Evolutionary conservation across 768 basidiomycete genomes (phyloP).

Genomic region (Strobilomyces confusus): DNA sequence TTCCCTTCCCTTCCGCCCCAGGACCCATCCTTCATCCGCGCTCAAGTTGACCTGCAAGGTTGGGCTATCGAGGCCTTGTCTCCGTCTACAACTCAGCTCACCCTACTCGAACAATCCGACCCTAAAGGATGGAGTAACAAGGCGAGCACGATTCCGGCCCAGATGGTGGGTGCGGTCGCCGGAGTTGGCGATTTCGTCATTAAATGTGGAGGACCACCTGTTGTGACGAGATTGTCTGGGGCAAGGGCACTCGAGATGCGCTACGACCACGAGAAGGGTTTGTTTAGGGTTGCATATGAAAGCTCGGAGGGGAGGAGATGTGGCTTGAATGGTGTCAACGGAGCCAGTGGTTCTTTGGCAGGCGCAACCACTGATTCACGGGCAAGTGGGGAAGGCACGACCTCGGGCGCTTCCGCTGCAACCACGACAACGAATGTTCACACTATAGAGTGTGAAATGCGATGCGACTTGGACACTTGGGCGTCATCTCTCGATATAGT

Average conservation of each 20-base stretch:
- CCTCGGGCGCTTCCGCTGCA: background rate
- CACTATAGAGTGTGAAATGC: constrained; percentile 81
- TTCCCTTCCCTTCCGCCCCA: constrained; percentile 69
- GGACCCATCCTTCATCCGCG: constrained; percentile 80
- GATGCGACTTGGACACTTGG: constrained; percentile 93
- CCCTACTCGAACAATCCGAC: constrained; percentile 93
- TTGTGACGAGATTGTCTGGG: constrained; percentile 78
- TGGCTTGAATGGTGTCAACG: constrained; percentile 22
- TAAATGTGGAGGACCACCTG: constrained; percentile 91
- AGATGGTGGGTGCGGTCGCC: constrained; percentile 85
- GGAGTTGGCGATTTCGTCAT: constrained; percentile 96
- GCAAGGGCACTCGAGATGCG: constrained; percentile 69
- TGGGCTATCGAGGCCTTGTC: constrained; percentile 97
- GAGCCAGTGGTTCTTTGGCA: constrained; percentile 7
- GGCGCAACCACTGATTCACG: background rate
- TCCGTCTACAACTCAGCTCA: constrained; percentile 90
- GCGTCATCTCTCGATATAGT: constrained; percentile 78
- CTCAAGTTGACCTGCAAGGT: constrained; percentile 96
- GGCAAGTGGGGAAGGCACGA: constrained; percentile 17
- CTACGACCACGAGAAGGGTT: constrained; percentile 84
- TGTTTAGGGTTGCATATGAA: constrained; percentile 84
- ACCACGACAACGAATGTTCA: constrained; percentile 32
- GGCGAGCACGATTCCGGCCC: constrained; percentile 79
- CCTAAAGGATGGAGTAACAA: constrained; percentile 98
- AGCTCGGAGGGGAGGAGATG: constrained; percentile 48